These are phyloP conservation scores for Aphanocladium album DNA, from an alignment of 2,329 filamentous ascomycete genomes.

Conservation along the genomic window DNA sequence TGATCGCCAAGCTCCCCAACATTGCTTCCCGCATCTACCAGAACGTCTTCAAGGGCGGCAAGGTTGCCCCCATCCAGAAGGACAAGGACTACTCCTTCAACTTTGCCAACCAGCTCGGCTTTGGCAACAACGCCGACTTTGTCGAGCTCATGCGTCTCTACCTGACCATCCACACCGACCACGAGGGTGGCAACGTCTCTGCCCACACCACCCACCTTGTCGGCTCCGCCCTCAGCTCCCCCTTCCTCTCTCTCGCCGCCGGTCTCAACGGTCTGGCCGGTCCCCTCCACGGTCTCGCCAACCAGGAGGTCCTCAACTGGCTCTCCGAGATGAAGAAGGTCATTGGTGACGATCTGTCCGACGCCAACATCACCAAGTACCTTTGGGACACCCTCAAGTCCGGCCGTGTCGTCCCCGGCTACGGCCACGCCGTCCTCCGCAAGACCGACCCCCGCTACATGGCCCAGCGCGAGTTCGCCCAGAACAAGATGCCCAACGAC, in stretches of 20 bases:
- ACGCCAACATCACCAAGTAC: conserved; percentile 96
- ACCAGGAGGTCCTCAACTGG: conserved; percentile 99
- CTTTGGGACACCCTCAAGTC: conserved; percentile 95
- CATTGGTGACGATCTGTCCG: conserved; percentile 89
- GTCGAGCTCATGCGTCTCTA: conserved; percentile 98
- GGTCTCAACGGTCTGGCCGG: conserved; percentile 97
- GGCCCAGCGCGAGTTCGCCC: conserved; percentile 95
- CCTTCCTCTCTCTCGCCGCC: conserved; percentile 92
- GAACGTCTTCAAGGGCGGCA: conserved; percentile 99
- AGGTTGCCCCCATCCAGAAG: conserved; percentile 92
- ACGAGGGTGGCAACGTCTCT: conserved; percentile 98
- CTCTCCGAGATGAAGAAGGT: conserved; percentile 97
- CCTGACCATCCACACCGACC: conserved; percentile 99
- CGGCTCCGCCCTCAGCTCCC: conserved; percentile 91
- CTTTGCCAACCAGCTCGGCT: conserved; percentile 99
- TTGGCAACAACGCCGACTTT: conserved; percentile 91
- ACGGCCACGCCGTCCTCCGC: conserved; percentile 97
- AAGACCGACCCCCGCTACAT: conserved; percentile 99
- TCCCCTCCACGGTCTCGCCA: conserved; percentile 96
- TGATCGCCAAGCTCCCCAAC: conserved; percentile 98
- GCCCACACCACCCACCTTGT: conserved; percentile 99
- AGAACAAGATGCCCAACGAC: conserved; percentile 85
- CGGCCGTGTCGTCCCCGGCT: conserved; percentile 94
- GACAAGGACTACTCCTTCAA: conserved; percentile 99
- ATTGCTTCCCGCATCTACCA: conserved; percentile 99